Base-by-base conservation (phyloP, 371 early-diverging fungal species). In the Dipsacomyces acuminosporus region DNA sequence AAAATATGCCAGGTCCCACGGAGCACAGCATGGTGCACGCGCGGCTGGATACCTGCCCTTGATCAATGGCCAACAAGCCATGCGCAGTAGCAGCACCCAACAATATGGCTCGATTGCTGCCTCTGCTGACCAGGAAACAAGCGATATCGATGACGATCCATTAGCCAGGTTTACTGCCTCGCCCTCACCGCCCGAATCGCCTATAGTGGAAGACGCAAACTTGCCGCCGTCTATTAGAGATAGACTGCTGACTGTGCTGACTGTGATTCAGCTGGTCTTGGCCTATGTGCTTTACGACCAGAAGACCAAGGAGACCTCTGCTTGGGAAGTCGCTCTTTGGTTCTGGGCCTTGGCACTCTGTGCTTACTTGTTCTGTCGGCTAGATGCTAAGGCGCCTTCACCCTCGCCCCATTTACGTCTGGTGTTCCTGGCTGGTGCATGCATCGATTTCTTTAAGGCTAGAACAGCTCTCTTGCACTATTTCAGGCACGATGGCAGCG, bases 321-420 rank as follows among this genome's bases (percentile, higher is more conserved):
- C 22, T n/a, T 43, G 25, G 21, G 69, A 69, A 24, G 8, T 59
- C 13, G 35, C 13, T 0, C 40, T 69, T 40, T 69, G 69, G 69
- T 33, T 44, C 23, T 69, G 69, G 69, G 56, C 59, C 18, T 35
- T 36, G 1, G 22, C 40, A 8, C 46, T 69, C 22, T 69, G 69
- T 26, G 33, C 25, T 8, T 69, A 69, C 20, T 46, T 59, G 15
- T 44, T 64, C 22, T 48, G 36, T 23, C 69, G 69, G 24, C 24
- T 41, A 9, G 43, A 38, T n/a, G 22, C 24, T 8, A 25, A 14
- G 7, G 25, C 41, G 11, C 69, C 69, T 13, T 69, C 69, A 45
- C 69, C 69, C 1, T 69, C 69, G 41, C 69, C 69, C 3, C 69
- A 69, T 14, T 21, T 69, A 46, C 65, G 69, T 6, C 44, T 69